Evolutionary conservation across 1,139 yeast genomes (phyloP), one percentile per base, ranked within the genome.

Genomic region (Yarrowia galli): DNA sequence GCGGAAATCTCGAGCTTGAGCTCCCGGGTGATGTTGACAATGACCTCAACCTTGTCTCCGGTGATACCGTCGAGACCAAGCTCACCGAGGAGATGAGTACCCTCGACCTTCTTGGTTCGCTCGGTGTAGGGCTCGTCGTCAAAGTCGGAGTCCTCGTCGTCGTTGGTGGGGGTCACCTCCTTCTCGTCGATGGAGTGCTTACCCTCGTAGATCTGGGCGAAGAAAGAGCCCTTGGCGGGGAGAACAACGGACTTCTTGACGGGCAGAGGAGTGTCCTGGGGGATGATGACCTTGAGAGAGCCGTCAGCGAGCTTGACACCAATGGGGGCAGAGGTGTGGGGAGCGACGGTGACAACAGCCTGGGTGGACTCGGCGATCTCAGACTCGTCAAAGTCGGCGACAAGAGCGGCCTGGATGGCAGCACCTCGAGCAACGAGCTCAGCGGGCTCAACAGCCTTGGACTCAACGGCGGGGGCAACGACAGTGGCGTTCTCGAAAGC

Each of bases 361-460:
- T 91, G 90, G 74, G 89, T 83, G 70, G 97, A 89, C 80, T 92
- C 97, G 68, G 84, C 82, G 74, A 95, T 85, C 81, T 93, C 98
- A 68, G 90, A 96, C 70, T 85, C 91, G 76, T 93, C 98, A 74
- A 89, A 92, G 68, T 87, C 83, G 75, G 91, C 91, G 72, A 93
- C 84, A 78, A 96, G 83, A 53, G 97, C 87, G 67, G 98, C 99
- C 84, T 96, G 99, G 77, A 95, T 85, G 70, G 99, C 98, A 71
- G 97, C 97, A 81, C 99, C 99, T 78, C 97, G 89, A 72, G 97
- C 89, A 72, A 89, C 84, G 76, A 92, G 84, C 82, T 96, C 99
- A 75, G 91, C 87, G 71, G 99, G 98, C 82, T 89, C 87, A 70
- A 89, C 77, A 68, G 97, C 92, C 79, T 90, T 90, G 71, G 90